Base-by-base conservation (phyloP, 306 rosid genomes). In the Quercus glauca region DNA sequence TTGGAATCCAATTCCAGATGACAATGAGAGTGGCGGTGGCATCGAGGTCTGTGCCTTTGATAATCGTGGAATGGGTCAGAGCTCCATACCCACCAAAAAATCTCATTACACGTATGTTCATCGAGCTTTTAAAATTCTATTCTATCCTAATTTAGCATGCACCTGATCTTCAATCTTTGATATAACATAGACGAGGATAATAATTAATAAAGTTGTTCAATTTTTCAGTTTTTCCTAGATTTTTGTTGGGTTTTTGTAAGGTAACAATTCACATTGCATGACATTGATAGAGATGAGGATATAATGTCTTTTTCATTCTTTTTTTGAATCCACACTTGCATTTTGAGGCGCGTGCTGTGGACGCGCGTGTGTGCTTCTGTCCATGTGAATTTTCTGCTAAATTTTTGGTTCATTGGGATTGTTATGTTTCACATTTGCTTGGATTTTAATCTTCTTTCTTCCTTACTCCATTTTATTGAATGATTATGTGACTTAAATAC, bases 61-160 rank as follows among this genome's bases (percentile, higher is more conserved):
- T 83, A 95, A 95, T 69, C 92, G 99, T 3, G 99, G 98, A 35
- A 88, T 93, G 77, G 99, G 99, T 75, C 88, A 86, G 82, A 95
- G 99, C 88, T 86, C 91, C 76, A 78, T 90, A 4, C 97, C 96
- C 19, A 60, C 81, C n/a, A 63, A 59, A 35, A 92, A 89, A 75
- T 89, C 97, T 55, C 85, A 89, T 35, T 95, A 95, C 45, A 79
- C 97, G 99, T 95, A 90, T 85, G 98, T 87, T 69, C 23, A 11
- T 49, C 0, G 11, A 37, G 2, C 1, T 1, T 0, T 1, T 37
- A 37, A 37, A 37, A 37, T 6, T 37, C 2, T 37, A 37, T 37
- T 6, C 43, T 1, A 37, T 0, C 0, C 9, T 37, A 37, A 37
- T 37, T 1, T 1, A 35, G 2, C 7, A 2, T 6, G 2, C 0